phyloP scores from a whole-genome alignment of 2,329 filamentous ascomycete genomes.

The Beauveria pseudobassiana region DNA sequence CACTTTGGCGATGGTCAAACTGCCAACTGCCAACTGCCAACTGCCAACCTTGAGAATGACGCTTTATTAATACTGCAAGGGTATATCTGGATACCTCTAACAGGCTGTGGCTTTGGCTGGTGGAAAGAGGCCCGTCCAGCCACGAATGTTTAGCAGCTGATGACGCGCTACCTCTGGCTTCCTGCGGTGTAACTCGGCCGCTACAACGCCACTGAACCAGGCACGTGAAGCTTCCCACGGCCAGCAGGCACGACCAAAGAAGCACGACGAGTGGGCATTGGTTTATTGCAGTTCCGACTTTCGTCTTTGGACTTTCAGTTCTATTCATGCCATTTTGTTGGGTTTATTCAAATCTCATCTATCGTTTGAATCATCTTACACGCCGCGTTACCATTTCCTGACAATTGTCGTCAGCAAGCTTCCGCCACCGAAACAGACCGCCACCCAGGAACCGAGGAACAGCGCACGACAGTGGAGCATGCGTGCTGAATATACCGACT shows the following conservation, averaged over 20 bases:
- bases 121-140: not conserved
- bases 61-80: not conserved
- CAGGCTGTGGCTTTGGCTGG: no score
- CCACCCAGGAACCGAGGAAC: slow-evolving; percentile 3
- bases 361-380: no score
- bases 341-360: no score
- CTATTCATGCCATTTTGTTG: not conserved
- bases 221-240: not conserved
- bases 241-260: not conserved
- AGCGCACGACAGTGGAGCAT: not conserved
- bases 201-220: not conserved
- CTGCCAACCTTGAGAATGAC: not conserved
- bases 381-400: not conserved
- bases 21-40: not conserved
- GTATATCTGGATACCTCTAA: no score
- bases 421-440: not conserved
- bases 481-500: not conserved
- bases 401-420: not conserved
- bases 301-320: not conserved
- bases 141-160: slow-evolving; percentile 3
- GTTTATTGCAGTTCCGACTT: not conserved
- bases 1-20: no score
- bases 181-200: not conserved
- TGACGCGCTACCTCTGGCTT: not conserved
- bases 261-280: not conserved